Percentiles rank a stretch among this genome's conserved stretches.
Conservation (phyloP, 2,329 filamentous ascomycete genomes). For the Penicillium brasilianum region DNA sequence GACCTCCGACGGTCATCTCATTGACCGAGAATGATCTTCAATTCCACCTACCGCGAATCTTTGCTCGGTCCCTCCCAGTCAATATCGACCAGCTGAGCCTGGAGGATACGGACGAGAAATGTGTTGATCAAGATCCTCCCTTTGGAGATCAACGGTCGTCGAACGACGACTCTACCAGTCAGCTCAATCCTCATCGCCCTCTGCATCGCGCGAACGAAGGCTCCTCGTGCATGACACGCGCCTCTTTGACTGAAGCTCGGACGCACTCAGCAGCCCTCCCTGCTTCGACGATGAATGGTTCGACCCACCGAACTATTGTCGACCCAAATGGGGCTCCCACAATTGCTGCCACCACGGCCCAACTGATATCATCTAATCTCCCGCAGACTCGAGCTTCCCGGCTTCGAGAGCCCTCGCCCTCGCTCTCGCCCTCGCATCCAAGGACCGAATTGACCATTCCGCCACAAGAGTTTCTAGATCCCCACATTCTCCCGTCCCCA, state of each 20-base stretch:
- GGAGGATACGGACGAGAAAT: conserved; percentile 18
- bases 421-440: not conserved
- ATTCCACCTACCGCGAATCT: conserved; percentile 34
- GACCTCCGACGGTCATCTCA: conserved; percentile 39
- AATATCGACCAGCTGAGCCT: conserved; percentile 27
- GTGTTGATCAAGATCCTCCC: conserved; percentile 7
- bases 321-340: conserved; percentile 12
- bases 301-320: conserved; percentile 19
- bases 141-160: conserved; percentile 8
- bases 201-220: not conserved
- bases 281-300: conserved; percentile 14
- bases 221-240: conserved; percentile 6
- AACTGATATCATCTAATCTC: conserved; percentile 10
- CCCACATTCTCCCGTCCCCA: conserved; percentile 1
- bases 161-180: not conserved
- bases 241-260: not conserved
- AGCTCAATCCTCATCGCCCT: not conserved
- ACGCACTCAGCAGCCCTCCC: not conserved
- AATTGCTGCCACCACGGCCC: not conserved
- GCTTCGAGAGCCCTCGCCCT: conserved; percentile 1
- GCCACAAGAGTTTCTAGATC: conserved; percentile 6
- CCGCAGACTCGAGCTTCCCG: conserved; percentile 10
- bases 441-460: not conserved
- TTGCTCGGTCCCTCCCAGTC: conserved; percentile 19
- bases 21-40: conserved; percentile 42